Base-by-base conservation (phyloP, 208 protist genomes). In the Leishmania guyanensis region DNA sequence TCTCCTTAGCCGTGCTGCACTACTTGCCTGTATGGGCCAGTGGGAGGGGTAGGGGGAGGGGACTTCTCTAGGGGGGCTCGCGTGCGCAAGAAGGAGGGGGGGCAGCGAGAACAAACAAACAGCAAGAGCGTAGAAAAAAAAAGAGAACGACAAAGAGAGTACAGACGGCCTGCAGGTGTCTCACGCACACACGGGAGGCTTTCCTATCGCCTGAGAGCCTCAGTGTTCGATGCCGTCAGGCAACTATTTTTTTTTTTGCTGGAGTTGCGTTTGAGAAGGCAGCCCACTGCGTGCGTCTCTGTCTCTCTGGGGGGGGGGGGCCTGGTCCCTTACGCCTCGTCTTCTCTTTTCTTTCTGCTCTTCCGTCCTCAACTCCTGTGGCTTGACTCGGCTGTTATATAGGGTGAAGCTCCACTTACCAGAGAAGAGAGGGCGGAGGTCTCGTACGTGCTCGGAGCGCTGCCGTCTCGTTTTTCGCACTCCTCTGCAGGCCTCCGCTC, bases 21-120 rank as follows among this genome's bases (percentile, higher is more conserved):
- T 0, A 26, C 58, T 14, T 17, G 16, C 58, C 26, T 64, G 58
- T 64, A 64, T 26, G 6, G 26, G 26, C 43, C 26, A 64, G 26
- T 33, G 26, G 43, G 0, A 46, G 43, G 26, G 26, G 58, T 29
- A 26, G 22, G 58, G 26, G 58, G 54, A 5, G 26, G 12, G 8
- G 26, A 29, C 58, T 64, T 9, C 58, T 64, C 8, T 29, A 22
- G 58, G 22, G 58, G 58, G 2, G 26, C 2, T n/a, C 26, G 26
- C 26, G 58, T 64, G 58, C 17, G 48, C 2, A 56, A 48, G 66
- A 81, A 64, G 79, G 53, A 64, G 81, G 80, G 62, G 51, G 76
- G 71, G 60, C 39, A 82, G 22, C 12, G 48, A 33, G 46, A 29
- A 53, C 64, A 51, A 50, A 68, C 53, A 22, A 56, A 78, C 46